Conservation (phyloP, 495 filamentous ascomycete species). For the Xylaria cubensis region DNA sequence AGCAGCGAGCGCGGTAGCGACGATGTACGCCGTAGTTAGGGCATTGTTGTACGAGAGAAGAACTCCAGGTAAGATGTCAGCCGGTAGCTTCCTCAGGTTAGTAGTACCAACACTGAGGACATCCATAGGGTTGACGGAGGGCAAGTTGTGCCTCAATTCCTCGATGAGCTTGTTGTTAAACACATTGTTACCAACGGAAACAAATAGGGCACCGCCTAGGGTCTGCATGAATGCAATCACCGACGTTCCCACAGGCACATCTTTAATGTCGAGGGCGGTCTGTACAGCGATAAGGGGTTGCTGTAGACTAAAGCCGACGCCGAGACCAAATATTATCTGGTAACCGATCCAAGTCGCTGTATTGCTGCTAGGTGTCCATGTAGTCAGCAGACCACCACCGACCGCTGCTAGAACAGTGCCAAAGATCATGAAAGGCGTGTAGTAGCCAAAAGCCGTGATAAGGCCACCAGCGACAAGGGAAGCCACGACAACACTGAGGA, state of each 20-base stretch:
- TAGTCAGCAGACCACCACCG: constrained; percentile 74
- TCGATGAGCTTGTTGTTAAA: constrained; percentile 73
- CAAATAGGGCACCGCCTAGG: constrained; percentile 74
- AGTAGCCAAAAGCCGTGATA: constrained; percentile 73
- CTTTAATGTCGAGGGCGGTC: constrained; percentile 64
- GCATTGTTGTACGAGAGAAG: constrained; percentile 74
- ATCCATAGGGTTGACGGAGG: constrained; percentile 54
- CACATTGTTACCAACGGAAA: constrained; percentile 77
- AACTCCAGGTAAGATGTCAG: constrained; percentile 59
- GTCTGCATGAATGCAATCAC: constrained; percentile 74
- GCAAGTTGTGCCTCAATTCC: constrained; percentile 59
- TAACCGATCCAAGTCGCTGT: constrained; percentile 77
- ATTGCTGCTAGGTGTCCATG: constrained; percentile 61
- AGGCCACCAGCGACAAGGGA: constrained; percentile 67
- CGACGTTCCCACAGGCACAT: constrained; percentile 72
- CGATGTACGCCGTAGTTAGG: constrained; percentile 71
- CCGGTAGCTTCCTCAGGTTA: constrained; percentile 59
- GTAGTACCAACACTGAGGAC: constrained; percentile 73
- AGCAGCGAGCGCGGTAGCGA: constrained; percentile 67
- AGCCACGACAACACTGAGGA: constrained; percentile 66
- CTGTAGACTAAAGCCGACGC: constrained; percentile 71
- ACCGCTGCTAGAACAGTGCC: constrained; percentile 65
- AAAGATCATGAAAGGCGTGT: constrained; percentile 74
- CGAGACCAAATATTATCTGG: constrained; percentile 72
- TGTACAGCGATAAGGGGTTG: constrained; percentile 74